Evolutionary conservation across 78 protist species (phyloP), one percentile per base, ranked within the genome.

Genomic region (Bodo saltans): DNA sequence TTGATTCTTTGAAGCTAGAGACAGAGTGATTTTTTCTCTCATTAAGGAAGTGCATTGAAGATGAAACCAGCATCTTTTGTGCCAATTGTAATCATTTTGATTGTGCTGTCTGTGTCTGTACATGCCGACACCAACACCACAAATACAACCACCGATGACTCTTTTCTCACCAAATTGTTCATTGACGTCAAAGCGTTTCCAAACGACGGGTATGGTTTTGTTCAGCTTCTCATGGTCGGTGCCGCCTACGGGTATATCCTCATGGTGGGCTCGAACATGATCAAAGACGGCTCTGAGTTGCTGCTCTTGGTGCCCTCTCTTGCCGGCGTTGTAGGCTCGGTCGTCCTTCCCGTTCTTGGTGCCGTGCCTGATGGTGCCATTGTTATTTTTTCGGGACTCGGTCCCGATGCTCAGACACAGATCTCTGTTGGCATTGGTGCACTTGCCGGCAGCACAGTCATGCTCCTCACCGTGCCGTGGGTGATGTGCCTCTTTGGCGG

Each of bases 381-480:
- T 52, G 85, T 94, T 26, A 83, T 94, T 23, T 87, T 94, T 23
- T 85, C 93, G 33, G 97, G 29, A 30, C 69, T 81, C 26, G 79
- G 90, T 29, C n/a, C 47, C 3, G 68, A 93, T 32, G 92, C 94
- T 27, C 97, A 94, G 83, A 34, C 89, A 41, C 83, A 92, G 76
- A 70, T 94, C 40, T 0, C 84, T 0, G 92, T 94, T 29, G 97
- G 96, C 47, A 88, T 94, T 0, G 97, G 97, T 35, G 89, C 96
- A 38, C 88, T 95, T 32, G 97, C 97, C 0, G 97, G 97, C 32
- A 68, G 86, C 8, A 93, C 96, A 0, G 70, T 95, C 72, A 92
- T 95, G 96, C 79, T 95, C 40, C 87, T 94, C 29, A 93, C 97
- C 26, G n/a, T 95, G 4, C 96, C 97, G 73, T 94, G 92, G 90